Evolutionary conservation across 805 yeast genomes (phyloP), one percentile per base, ranked within the genome.

Genomic region (Wickerhamiella vanderwaltii): DNA sequence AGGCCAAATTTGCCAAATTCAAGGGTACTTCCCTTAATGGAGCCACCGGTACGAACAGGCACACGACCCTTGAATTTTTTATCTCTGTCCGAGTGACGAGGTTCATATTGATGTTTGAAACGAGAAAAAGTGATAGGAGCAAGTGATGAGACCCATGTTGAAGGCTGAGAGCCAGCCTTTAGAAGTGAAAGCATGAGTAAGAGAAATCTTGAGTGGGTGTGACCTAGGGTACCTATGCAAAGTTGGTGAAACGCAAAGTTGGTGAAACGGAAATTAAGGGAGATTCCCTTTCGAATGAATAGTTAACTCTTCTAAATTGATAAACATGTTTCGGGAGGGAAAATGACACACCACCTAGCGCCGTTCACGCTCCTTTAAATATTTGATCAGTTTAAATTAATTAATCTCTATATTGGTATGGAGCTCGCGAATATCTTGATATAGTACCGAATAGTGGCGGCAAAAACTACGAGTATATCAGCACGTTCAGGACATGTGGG

Each of bases 11-110:
- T 68, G 22, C 98, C 98, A 51, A 77, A 81, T 46, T 74, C 76
- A 25, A 91, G 59, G 2, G 83, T 72, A 36, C 88, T 79, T 23
- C 98, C 98, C 59, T 83, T 86, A 41, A 73, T 69, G 2, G 96
- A 86, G 1, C 96, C 96, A 40, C 98, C 98, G 11, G 81, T 83
- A 61, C 95, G 79, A 9, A 87, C 95, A 1, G 93, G 74, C 5
- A 91, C 95, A 52, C 96, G 71, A 20, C 98, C 98, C 60, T 91
- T 91, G 62, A 83, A 86, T 37, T 84, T 82, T 61, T 88, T 88
- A 53, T 73, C 69, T 36, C 75, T 65, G 43, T 66, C 65, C 51
- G 72, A 76, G 59, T 68, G 77, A 53, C 88, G 68, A 30, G 94
- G 94, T n/a, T 53, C 59, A 43, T 51, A 56, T 41, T 53, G 52